phyloP scores from a whole-genome alignment of 208 protist species.

The Acanthamoeba sp. region DNA sequence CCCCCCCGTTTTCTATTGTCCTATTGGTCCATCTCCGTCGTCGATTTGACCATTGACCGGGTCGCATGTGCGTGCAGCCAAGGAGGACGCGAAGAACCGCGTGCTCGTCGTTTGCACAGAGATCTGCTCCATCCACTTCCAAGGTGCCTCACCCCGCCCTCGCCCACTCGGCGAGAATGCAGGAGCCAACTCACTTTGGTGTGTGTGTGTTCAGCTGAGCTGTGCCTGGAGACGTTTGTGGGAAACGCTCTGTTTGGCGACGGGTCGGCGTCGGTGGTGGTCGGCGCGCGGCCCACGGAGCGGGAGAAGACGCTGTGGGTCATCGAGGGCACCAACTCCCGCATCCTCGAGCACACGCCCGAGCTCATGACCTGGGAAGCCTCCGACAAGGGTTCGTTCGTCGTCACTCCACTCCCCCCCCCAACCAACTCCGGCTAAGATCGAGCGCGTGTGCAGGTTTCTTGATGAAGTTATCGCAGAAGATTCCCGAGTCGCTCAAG shows the following conservation, averaged over 20 bases:
- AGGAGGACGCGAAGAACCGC: conserved; percentile 67
- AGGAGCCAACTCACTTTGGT: not conserved
- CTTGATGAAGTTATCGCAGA: conserved; percentile 62
- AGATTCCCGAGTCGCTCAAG: conserved; percentile 60
- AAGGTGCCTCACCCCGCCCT: not conserved
- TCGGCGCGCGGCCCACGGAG: not conserved
- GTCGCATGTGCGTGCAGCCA: not conserved
- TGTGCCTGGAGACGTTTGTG: conserved; percentile 57
- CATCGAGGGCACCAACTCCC: conserved; percentile 42
- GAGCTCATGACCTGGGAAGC: conserved; percentile 67
- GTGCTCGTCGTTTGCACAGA: conserved; percentile 79
- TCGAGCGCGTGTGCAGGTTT: conserved; percentile 2
- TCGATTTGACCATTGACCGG: too few relatives aligned
- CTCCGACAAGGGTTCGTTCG: conserved; percentile 15
- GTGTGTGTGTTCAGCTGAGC: not conserved
- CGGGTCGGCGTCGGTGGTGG: conserved; percentile 9
- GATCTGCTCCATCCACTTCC: conserved; percentile 78
- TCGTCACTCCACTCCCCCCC: not conserved
- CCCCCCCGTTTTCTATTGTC: not conserved
- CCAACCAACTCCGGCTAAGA: not conserved
- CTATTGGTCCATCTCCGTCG: too few relatives aligned
- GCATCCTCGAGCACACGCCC: conserved; percentile 63
- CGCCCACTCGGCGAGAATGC: not conserved
- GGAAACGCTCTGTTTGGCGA: conserved; percentile 57
- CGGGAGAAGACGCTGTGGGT: conserved; percentile 38